These are phyloP conservation scores for Verticillium dahliae DNA, from an alignment of 2,329 filamentous ascomycete genomes.

Conservation along the genomic window DNA sequence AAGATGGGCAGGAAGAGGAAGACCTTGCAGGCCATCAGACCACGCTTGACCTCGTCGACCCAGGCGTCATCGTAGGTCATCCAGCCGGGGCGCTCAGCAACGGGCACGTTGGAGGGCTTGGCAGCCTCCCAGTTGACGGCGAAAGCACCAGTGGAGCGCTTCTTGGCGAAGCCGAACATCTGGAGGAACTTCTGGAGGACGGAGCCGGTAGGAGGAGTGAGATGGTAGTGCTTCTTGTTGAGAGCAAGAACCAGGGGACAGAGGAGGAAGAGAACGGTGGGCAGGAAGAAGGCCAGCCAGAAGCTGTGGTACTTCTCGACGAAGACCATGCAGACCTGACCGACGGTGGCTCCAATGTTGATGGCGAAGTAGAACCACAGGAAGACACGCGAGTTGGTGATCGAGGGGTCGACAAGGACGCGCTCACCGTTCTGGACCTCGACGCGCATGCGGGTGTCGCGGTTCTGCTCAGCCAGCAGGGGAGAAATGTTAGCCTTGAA, in stretches of 20 bases:
- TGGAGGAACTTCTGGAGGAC: conserved; percentile 61
- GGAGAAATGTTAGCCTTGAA: conserved; percentile 78
- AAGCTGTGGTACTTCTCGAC: conserved; percentile 72
- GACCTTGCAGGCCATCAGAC: conserved; percentile 62
- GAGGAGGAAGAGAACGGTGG: conserved; percentile 57
- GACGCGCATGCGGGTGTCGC: conserved; percentile 50
- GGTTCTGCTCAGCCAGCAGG: conserved; percentile 65
- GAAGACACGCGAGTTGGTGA: conserved; percentile 63
- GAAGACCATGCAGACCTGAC: conserved; percentile 62
- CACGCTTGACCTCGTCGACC: conserved; percentile 72
- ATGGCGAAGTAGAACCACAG: conserved; percentile 54
- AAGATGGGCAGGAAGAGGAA: conserved; percentile 65
- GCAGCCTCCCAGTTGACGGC: conserved; percentile 61
- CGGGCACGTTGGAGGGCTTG: conserved; percentile 58
- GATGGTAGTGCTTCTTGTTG: conserved; percentile 54
- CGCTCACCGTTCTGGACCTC: conserved; percentile 51
- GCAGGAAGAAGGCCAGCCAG: conserved; percentile 64
- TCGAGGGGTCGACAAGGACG: conserved; percentile 61
- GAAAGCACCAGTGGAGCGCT: conserved; percentile 56
- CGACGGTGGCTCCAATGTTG: conserved; percentile 57
- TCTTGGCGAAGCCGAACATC: conserved; percentile 54
- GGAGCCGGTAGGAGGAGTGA: conserved; percentile 63
- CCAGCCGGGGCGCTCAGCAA: conserved; percentile 54
- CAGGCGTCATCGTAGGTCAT: conserved; percentile 80
- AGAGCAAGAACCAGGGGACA: conserved; percentile 56